Evolutionary conservation across 768 basidiomycete genomes (phyloP).

Genomic region (Tylopilus vinaceipallidus): DNA sequence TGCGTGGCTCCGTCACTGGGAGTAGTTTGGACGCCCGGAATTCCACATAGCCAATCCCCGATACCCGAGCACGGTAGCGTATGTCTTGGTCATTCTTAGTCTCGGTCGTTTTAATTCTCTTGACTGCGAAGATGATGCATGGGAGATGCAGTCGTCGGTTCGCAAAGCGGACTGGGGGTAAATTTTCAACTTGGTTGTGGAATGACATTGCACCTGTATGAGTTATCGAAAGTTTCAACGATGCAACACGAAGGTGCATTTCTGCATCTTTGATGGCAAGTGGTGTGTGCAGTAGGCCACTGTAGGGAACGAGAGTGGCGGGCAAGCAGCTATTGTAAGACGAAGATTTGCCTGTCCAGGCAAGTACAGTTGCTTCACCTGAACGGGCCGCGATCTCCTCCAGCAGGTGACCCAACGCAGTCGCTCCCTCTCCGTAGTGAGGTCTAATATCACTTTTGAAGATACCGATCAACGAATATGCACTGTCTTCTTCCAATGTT

Average conservation of each 20-base stretch:
- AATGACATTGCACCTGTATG: neutral
- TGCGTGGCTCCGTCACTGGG: neutral
- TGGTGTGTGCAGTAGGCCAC: neutral
- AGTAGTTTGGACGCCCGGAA: slow-evolving; percentile 4
- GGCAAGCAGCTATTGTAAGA: slow-evolving; percentile 17
- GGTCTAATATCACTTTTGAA: no score
- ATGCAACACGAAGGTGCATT: neutral
- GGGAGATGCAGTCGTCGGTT: slow-evolving; percentile 7
- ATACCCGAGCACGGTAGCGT: slow-evolving; percentile 2
- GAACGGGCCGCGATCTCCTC: slow-evolving; percentile 12
- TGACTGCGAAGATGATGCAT: slow-evolving; percentile 8
- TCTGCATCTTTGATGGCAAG: neutral
- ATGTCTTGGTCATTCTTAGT: neutral
- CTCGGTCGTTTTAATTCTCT: neutral
- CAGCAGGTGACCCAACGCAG: slow-evolving; percentile 12
- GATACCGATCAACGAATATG: no score
- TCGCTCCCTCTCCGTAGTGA: slow-evolving; percentile 8
- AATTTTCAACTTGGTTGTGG: neutral
- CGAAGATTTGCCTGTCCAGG: slow-evolving; percentile 11
- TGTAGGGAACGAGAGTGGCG: neutral
- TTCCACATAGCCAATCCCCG: slow-evolving; percentile 1
- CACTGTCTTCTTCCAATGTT: no score
- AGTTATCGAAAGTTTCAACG: neutral
- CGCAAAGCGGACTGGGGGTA: slow-evolving; percentile 2
- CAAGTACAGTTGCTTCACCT: slow-evolving; percentile 6